phyloP scores from a whole-genome alignment of 306 rosid species.

The Albizia julibrissin region DNA sequence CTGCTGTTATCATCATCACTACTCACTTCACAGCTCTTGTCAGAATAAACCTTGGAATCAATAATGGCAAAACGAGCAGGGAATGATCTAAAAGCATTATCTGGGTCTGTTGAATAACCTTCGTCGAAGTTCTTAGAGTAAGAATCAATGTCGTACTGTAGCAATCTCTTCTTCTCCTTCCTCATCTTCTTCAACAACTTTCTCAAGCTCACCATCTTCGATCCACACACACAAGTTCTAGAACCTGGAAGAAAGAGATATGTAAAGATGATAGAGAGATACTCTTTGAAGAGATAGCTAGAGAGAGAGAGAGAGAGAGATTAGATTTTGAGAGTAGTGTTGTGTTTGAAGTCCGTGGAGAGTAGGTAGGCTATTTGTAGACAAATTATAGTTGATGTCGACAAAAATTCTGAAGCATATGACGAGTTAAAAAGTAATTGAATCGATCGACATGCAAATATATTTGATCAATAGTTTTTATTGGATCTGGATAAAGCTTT shows the following conservation, averaged over 20 bases:
- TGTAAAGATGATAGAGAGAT: too few species aligned
- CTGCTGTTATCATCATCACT: not conserved
- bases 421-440: not conserved
- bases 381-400: not conserved
- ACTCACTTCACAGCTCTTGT: conserved; percentile 4
- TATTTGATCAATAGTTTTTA: not conserved
- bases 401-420: not conserved
- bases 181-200: conserved; percentile 55
- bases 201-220: conserved; percentile 44
- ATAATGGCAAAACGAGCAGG: conserved; percentile 68
- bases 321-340: not conserved
- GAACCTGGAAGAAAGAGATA: too few species aligned
- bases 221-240: not conserved
- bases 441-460: not conserved
- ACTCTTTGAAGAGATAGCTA: too few species aligned
- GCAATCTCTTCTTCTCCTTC: conserved; percentile 47
- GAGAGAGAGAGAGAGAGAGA: too few species aligned
- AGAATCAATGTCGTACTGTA: conserved; percentile 55
- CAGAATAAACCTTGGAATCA: not conserved
- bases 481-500: not conserved
- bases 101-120: conserved; percentile 54
- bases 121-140: conserved; percentile 69
- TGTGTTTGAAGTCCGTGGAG: not conserved
- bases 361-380: not conserved
- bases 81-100: conserved; percentile 58